Evolutionary conservation across 331 rosid genomes (phyloP), one percentile per base, ranked within the genome.

Genomic region (Dryas integrifolia): DNA sequence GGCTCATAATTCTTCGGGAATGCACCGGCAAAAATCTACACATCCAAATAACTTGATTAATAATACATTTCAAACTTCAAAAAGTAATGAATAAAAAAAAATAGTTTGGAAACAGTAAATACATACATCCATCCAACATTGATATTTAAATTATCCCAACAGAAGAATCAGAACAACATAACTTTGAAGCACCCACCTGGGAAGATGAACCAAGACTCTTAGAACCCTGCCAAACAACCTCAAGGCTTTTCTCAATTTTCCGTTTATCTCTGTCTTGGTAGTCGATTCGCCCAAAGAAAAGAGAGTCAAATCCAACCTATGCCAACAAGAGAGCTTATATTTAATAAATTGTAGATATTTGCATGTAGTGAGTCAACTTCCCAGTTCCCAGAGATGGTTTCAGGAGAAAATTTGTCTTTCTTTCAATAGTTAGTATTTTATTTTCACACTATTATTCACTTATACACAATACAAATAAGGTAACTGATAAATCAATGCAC

Each of bases 181-280:
- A 55, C 39, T 24, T 58, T 57, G 15, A 43, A 60, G 44, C 49
- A 77, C 77, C 73, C 46, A 90, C 96, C 81, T 88, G 90, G 24
- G 93, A 78, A 58, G 96, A 86, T 75, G 94, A 88, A 83, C 92
- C 90, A 58, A 90, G 67, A 82, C 82, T 86, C 83, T 85, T 90
- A 12, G 96, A 90, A 56, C 90, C 96, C 63, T 74, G 85, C 96
- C 96, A 90, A 48, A 90, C 88, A 80, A 90, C 87, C 81, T 90
- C 96, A 51, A 90, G 96, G 47, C 82, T 78, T 80, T 86, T 90
- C 9, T 90, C 88, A 69, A 41, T 72, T 69, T 80, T 84, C 67
- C 96, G 74, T 78, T 86, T 90, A 1, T 79, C 88, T 82, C 92
- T 78, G 56, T 87, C 96, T 83, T 89, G 92, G 84, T 89, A 89